These are phyloP conservation scores for Trifolium repens DNA, from an alignment of 306 rosid species.

Conservation along the genomic window DNA sequence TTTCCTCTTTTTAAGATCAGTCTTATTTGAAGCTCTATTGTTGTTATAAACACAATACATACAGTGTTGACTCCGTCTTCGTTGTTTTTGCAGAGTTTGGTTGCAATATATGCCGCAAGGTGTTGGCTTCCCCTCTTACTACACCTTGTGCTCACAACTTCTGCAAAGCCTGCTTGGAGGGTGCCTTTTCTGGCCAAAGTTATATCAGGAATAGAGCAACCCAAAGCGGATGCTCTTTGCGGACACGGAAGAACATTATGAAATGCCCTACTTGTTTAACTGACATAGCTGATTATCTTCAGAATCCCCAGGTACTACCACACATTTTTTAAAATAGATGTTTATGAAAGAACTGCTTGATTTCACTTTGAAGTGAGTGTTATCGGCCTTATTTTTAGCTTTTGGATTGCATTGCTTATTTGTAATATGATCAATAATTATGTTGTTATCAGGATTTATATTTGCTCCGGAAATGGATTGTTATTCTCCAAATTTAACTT, in stretches of 20 bases:
- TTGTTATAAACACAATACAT: background rate
- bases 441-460: background rate
- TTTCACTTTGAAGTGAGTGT: background rate
- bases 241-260: constrained; percentile 69
- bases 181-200: constrained; percentile 56
- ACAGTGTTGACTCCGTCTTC: constrained; percentile 1
- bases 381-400: background rate
- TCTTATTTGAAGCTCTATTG: background rate
- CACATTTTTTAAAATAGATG: background rate
- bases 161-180: constrained; percentile 71
- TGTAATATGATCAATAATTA: constrained; percentile 3
- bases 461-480: background rate
- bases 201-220: constrained; percentile 56
- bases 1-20: background rate
- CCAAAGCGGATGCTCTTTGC: constrained; percentile 56
- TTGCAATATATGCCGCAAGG: constrained; percentile 61
- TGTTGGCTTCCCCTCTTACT: constrained; percentile 57
- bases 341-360: background rate
- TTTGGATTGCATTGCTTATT: constrained; percentile 24
- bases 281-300: constrained; percentile 77
- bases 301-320: constrained; percentile 68
- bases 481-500: background rate
- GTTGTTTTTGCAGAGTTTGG: constrained; percentile 57
- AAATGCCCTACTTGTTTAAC: constrained; percentile 70
- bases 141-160: constrained; percentile 80